These are phyloP conservation scores for Cryphonectria radicalis DNA, from an alignment of 2,329 filamentous ascomycete genomes.

Conservation along the genomic window DNA sequence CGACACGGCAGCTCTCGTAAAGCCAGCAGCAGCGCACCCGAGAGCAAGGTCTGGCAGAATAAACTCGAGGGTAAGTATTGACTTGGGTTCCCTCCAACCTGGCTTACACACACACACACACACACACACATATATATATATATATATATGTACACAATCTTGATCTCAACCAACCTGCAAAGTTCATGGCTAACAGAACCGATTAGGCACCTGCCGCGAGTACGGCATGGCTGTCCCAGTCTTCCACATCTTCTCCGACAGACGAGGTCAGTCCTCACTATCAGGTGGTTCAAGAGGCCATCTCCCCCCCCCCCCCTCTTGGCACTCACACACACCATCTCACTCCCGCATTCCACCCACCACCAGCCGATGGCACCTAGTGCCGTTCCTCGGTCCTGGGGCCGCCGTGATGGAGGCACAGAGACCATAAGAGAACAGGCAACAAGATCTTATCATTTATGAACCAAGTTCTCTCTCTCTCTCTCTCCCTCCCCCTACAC, in stretches of 20 bases:
- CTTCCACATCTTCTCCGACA: conserved; percentile 42
- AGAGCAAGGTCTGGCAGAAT: conserved; percentile 38
- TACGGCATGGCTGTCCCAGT: conserved; percentile 36
- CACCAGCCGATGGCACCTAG: conserved; percentile 5
- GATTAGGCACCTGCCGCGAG: conserved; percentile 39
- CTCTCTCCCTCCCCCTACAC: not conserved
- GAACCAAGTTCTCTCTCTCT: not conserved
- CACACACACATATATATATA: no score
- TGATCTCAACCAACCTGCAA: not conserved
- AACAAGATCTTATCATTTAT: not conserved
- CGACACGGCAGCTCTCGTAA: conserved; percentile 27
- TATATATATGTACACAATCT: not conserved
- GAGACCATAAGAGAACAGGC: not conserved
- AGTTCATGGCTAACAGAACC: not conserved
- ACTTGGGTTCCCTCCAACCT: not conserved
- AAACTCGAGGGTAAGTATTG: conserved; percentile 37
- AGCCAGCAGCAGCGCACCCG: conserved; percentile 31
- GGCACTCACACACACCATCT: not conserved
- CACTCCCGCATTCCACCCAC: conserved; percentile 34
- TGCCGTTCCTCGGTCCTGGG: not conserved
- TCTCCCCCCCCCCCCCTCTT: not conserved
- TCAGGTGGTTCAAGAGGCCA: conserved; percentile 6
- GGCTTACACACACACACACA: not conserved
- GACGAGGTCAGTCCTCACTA: conserved; percentile 38
- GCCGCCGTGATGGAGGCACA: not conserved